Percentiles rank a stretch among this genome's conserved stretches.
These are phyloP conservation scores for Podospora australis DNA, from an alignment of 495 filamentous ascomycete genomes.

Conservation along the genomic window DNA sequence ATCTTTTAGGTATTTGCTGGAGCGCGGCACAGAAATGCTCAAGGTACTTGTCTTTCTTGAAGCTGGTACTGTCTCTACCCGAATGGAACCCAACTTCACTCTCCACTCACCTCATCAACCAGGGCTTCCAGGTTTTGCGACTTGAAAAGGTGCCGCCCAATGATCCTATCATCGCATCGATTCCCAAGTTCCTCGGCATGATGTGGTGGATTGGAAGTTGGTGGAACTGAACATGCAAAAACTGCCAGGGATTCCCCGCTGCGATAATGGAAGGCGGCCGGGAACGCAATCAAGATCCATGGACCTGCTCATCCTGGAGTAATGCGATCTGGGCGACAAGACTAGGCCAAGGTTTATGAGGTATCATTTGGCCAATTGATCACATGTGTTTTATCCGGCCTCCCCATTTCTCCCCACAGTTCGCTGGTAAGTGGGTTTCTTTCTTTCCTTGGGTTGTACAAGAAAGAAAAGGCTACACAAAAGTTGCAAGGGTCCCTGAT, in stretches of 20 bases:
- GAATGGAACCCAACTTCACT: neutral
- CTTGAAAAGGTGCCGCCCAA: neutral
- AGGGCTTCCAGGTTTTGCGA: neutral
- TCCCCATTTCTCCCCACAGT: neutral
- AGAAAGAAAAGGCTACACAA: too few species aligned
- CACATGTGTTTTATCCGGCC: neutral
- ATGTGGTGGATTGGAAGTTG: too few species aligned
- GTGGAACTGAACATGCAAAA: too few species aligned
- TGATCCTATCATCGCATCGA: too few species aligned
- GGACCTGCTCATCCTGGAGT: constrained; percentile 5
- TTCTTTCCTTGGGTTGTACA: neutral
- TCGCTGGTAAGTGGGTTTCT: neutral
- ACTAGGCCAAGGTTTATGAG: neutral
- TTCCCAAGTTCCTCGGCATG: neutral
- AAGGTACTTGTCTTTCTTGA: too few species aligned
- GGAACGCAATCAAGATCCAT: neutral
- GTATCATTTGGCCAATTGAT: neutral
- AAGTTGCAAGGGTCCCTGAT: too few species aligned
- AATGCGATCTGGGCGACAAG: constrained; percentile 1
- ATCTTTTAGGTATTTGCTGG: too few species aligned
- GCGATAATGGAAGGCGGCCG: neutral
- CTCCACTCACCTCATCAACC: neutral
- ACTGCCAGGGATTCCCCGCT: too few species aligned
- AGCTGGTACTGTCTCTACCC: too few species aligned
- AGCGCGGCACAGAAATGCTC: too few species aligned